Conservation (phyloP, 306 rosid genomes). For the Malus sieversii region DNA sequence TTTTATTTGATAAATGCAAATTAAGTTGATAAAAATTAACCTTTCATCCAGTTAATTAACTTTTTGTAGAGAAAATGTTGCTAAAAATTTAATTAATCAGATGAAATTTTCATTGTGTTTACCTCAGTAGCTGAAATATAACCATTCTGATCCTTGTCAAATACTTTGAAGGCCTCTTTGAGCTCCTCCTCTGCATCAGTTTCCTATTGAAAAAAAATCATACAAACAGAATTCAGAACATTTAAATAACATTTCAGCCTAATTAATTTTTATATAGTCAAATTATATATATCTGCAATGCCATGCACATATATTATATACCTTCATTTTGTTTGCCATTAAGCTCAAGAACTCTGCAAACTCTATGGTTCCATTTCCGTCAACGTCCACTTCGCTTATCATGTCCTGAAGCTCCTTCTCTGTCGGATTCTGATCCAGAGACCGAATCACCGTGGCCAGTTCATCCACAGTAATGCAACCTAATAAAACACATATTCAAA, state of each 20-base stretch:
- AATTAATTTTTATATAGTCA: background rate
- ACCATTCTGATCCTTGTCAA: constrained; percentile 93
- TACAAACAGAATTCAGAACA: background rate
- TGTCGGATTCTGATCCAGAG: constrained; percentile 92
- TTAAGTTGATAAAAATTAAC: background rate
- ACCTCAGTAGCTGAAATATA: constrained; percentile 93
- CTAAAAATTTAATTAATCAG: background rate
- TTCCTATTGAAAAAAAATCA: constrained; percentile 33
- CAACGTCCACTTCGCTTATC: constrained; percentile 77
- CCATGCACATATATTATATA: constrained; percentile 6
- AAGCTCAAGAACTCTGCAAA: constrained; percentile 71
- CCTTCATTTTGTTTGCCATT: constrained; percentile 92
- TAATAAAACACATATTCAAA: background rate
- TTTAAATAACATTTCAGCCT: background rate
- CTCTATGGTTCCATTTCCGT: constrained; percentile 90
- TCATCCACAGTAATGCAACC: constrained; percentile 96
- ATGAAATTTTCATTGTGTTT: background rate
- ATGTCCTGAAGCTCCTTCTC: constrained; percentile 87
- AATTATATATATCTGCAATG: background rate
- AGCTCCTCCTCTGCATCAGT: constrained; percentile 87
- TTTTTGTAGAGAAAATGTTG: background rate
- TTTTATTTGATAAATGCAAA: background rate
- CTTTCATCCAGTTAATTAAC: background rate
- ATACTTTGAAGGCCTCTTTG: constrained; percentile 89
- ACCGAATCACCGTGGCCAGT: constrained; percentile 85